Base-by-base conservation (phyloP, 306 rosid species). In the Cucurbita moschata region DNA sequence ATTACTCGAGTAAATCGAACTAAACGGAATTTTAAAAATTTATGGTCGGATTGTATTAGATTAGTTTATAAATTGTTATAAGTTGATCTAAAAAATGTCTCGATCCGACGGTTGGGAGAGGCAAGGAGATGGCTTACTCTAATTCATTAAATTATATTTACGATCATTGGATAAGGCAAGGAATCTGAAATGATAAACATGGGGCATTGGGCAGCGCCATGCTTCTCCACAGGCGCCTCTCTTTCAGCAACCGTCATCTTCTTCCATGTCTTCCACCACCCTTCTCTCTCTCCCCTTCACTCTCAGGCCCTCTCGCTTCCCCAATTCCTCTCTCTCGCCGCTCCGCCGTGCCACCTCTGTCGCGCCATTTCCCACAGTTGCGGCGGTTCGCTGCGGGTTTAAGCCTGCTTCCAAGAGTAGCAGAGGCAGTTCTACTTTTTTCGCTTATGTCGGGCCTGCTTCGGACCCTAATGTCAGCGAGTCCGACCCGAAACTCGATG, bases 371-470 rank as follows among this genome's bases (percentile, higher is more conserved):
- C 57, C 79, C 4, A 37, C 67, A 0, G 3, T 30, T 30, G 35
- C 5, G 37, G 0, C 67, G 14, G 1, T 38, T 14, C 12, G 3
- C 67, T 13, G 0, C 0, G 6, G 67, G 23, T 53, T n/a, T 54
- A 49, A 5, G n/a, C 53, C n/a, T 49, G 53, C 53, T 16, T 4
- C n/a, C 52, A 53, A 7, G 3, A 60, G n/a, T 35, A 60, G 18
- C 42, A 30, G 42, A 30, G 4, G 35, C 35, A 30, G 35, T 30
- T 30, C 35, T 35, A 30, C 66, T 14, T 72, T 88, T 38, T 82
- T 72, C 79, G 98, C 96, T 16, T 86, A 90, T 75, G 93, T 86
- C 0, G 96, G 91, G 12, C 98, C 92, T 16, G 90, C 88, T 0
- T 83, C 98, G 72, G 98, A 90, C 86, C 90, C 93, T 26, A 83